A percentile compares a stretch with the other conserved stretches of the same genome.
Conservation (phyloP, 768 basidiomycete genomes). For the Serendipita indica region DNA sequence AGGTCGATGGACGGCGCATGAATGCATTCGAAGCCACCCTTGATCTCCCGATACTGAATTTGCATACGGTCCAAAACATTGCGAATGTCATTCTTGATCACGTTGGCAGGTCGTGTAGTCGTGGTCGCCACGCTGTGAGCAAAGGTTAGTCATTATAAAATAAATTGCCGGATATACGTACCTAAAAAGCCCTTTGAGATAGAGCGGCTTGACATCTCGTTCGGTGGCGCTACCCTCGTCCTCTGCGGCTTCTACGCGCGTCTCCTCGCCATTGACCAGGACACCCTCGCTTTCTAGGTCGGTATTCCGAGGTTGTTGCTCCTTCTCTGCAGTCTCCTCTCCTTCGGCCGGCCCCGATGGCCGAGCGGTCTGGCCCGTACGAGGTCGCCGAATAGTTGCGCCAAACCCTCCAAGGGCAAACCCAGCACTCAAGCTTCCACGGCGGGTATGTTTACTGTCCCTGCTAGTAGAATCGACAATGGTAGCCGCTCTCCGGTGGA, state of each 20-base stretch:
- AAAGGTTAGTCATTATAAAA: not conserved
- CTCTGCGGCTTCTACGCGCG: not conserved
- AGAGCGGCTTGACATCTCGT: constrained; percentile 79
- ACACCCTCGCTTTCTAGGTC: constrained; percentile 20
- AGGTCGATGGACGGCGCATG: constrained; percentile 90
- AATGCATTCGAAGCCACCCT: constrained; percentile 89
- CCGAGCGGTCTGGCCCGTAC: constrained; percentile 25
- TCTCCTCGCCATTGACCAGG: constrained; percentile 9
- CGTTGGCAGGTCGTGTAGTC: constrained; percentile 68
- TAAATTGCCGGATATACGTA: constrained; percentile 23
- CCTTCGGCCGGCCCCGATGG: constrained; percentile 22
- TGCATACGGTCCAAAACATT: constrained; percentile 88
- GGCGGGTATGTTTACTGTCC: constrained; percentile 48
- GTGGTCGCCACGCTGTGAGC: constrained; percentile 75
- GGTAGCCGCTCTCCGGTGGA: constrained; percentile 64
- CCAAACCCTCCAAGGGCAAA: constrained; percentile 29
- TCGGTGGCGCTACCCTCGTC: constrained; percentile 30
- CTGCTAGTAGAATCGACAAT: constrained; percentile 55
- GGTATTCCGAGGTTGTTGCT: constrained; percentile 28
- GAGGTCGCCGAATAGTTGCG: constrained; percentile 48
- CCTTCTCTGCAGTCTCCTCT: constrained; percentile 25
- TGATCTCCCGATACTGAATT: constrained; percentile 83
- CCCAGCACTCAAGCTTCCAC: constrained; percentile 64
- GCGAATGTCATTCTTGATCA: constrained; percentile 72
- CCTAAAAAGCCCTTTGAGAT: constrained; percentile 93